A percentile compares a stretch with the other conserved stretches of the same genome.
phyloP scores from a whole-genome alignment of 495 filamentous ascomycete genomes.

The Lasiosphaeriaceae sp. region DNA sequence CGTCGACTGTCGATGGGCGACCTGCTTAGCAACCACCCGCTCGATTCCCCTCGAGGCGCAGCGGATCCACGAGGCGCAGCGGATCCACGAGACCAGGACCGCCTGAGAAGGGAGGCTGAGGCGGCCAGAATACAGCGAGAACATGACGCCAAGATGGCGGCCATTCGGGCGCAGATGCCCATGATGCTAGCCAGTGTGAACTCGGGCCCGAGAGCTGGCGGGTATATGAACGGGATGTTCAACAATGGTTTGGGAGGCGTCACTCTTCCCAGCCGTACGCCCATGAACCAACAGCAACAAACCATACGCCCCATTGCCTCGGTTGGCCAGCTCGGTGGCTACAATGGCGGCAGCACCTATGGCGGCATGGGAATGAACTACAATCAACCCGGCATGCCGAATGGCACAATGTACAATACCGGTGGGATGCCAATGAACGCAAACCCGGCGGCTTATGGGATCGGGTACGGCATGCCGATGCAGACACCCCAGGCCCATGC shows the following conservation, averaged over 20 bases:
- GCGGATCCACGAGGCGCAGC: constrained; percentile 29
- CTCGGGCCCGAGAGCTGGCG: constrained; percentile 31
- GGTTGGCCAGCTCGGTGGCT: neutral
- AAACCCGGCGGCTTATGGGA: constrained; percentile 2
- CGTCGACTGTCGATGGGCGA: constrained; percentile 65
- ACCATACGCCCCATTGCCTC: neutral
- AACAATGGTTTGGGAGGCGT: constrained; percentile 47
- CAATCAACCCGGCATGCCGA: neutral
- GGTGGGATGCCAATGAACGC: constrained; percentile 3
- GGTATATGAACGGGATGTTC: constrained; percentile 49
- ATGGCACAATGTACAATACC: constrained; percentile 1
- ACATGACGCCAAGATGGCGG: constrained; percentile 38
- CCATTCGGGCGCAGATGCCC: constrained; percentile 40
- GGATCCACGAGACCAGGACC: constrained; percentile 33
- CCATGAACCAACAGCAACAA: neutral
- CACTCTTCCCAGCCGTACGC: neutral
- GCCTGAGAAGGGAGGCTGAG: constrained; percentile 34
- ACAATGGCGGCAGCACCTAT: neutral
- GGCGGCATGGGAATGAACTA: neutral
- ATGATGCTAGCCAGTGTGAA: constrained; percentile 22
- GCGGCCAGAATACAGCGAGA: constrained; percentile 27
- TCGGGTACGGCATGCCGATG: constrained; percentile 26
- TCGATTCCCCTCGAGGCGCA: constrained; percentile 27
- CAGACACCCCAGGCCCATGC: constrained; percentile 52
- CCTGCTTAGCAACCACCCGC: constrained; percentile 50